Conservation (phyloP, 306 rosid genomes). For the Casuarina cunninghamiana region DNA sequence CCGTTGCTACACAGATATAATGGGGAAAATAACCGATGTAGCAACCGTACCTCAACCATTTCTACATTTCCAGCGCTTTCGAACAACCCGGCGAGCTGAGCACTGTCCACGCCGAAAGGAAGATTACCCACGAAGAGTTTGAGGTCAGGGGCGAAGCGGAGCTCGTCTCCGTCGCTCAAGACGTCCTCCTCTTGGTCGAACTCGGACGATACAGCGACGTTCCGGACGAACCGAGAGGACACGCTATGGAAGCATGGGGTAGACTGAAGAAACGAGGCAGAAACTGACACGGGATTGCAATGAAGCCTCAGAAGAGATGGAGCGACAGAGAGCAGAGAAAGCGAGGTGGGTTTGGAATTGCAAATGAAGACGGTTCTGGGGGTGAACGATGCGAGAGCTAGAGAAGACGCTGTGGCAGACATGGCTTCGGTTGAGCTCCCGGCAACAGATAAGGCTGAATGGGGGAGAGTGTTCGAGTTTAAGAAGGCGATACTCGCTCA, state of each 20-base stretch:
- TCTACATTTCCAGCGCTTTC: slow-evolving; percentile 74
- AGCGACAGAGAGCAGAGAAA: slow-evolving; percentile 33
- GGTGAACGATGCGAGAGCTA: slow-evolving; percentile 52
- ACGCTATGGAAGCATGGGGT: slow-evolving; percentile 12
- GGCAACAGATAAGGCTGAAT: slow-evolving; percentile 47
- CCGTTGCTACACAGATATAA: neutral
- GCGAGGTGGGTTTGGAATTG: slow-evolving; percentile 26
- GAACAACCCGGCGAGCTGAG: slow-evolving; percentile 80
- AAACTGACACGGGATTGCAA: slow-evolving; percentile 45
- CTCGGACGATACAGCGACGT: slow-evolving; percentile 64
- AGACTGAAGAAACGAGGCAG: slow-evolving; percentile 44
- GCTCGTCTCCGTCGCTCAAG: slow-evolving; percentile 33
- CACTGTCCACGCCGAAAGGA: slow-evolving; percentile 80
- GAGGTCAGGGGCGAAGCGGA: slow-evolving; percentile 49
- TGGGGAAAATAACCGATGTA: slow-evolving; percentile 1
- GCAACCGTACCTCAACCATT: slow-evolving; percentile 71
- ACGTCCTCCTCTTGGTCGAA: slow-evolving; percentile 70
- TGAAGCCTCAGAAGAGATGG: slow-evolving; percentile 31
- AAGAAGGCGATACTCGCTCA: neutral
- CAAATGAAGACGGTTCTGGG: slow-evolving; percentile 40
- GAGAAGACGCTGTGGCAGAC: slow-evolving; percentile 69
- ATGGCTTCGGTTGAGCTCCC: slow-evolving; percentile 36
- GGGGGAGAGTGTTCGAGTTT: slow-evolving; percentile 23
- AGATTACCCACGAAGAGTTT: slow-evolving; percentile 87
- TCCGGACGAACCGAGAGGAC: slow-evolving; percentile 49